Evolutionary conservation across 2,329 filamentous ascomycete genomes (phyloP).

Genomic region (Sporothrix mexicana): DNA sequence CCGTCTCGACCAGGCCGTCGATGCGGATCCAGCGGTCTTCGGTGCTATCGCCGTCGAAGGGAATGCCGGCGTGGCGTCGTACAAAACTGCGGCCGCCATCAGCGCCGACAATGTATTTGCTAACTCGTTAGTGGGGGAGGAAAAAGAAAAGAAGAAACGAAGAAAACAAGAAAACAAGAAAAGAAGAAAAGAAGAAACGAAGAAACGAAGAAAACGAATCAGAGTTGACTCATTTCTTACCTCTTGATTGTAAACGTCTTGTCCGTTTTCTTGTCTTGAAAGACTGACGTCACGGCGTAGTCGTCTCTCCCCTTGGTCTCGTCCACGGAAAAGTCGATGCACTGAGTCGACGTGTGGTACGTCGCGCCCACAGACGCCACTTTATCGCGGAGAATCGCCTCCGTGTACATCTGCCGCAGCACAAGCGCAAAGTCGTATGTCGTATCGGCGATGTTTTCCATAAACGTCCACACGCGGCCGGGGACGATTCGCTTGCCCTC

Average conservation of each 20-base stretch:
- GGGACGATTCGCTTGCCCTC: slow-evolving; percentile 51
- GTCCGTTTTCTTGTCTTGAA: slow-evolving; percentile 79
- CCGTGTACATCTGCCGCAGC: slow-evolving; percentile 60
- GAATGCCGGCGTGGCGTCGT: slow-evolving; percentile 52
- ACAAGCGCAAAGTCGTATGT: slow-evolving; percentile 60
- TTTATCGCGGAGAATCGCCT: slow-evolving; percentile 57
- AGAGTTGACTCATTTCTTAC: neutral
- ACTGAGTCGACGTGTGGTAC: slow-evolving; percentile 46
- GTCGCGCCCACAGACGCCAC: slow-evolving; percentile 46
- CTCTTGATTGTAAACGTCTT: slow-evolving; percentile 70
- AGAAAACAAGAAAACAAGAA: no score
- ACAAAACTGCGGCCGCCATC: slow-evolving; percentile 59
- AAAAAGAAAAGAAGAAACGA: no score
- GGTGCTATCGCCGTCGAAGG: slow-evolving; percentile 56
- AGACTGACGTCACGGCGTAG: slow-evolving; percentile 84
- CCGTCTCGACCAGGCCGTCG: slow-evolving; percentile 56
- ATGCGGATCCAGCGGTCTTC: slow-evolving; percentile 61
- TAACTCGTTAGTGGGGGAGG: neutral
- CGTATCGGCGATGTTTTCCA: slow-evolving; percentile 59
- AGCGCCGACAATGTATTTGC: slow-evolving; percentile 57
- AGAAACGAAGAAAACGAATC: no score
- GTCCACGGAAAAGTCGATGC: slow-evolving; percentile 48
- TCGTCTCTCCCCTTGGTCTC: slow-evolving; percentile 84
- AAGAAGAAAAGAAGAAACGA: no score
- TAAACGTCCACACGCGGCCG: slow-evolving; percentile 57